Evolutionary conservation across 2,329 filamentous ascomycete genomes (phyloP), one percentile per base, ranked within the genome.

Genomic region (Neoascochyta sp.): DNA sequence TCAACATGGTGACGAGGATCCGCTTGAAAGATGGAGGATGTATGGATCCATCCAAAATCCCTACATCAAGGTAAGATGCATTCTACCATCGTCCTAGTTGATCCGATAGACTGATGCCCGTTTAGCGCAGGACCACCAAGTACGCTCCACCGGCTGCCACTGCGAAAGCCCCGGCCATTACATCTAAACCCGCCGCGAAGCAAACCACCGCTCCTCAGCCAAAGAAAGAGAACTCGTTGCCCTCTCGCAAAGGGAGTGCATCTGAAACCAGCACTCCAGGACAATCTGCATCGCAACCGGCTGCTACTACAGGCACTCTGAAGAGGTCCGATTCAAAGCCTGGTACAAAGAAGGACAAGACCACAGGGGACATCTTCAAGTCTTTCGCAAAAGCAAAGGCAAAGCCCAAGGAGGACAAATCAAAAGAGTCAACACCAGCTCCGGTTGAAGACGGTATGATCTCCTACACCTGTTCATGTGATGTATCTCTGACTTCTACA

Each of bases 1-100:
- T 6, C 67, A 80, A 3, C 69, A 74, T 29, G 63, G 65, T 7
- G 64, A 70, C 9, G 76, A 83, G 29, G 80, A 85, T 42, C 71
- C 77, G 4, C 54, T 80, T 22, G 68, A 76, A 31, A 65, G 67
- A 20, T 75, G 73, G 49, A 76, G 74, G 43, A 69, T 71, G 18
- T 89, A 85, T 53, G 86, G 87, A 5, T 77, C 79, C 29, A 89
- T 95, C 37, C 69, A 74, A 29, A 95, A 94, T 50, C 71, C 77
- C 3, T 68, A 82, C 46, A 78, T 83, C 32, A 79, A 73, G 65
- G 71, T 70, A 61, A 22, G 44, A 9, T 13, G 7, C 10, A 19
- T 3, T 3, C 16, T 13, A 5, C 14, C 13, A 4, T 12, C 7
- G 10, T 16, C 6, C 17, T 11, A 16, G 4, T 5, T 20, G 12